Base-by-base conservation (phyloP, 352 stramenopile genomes). In the Pythium myriotylum region DNA sequence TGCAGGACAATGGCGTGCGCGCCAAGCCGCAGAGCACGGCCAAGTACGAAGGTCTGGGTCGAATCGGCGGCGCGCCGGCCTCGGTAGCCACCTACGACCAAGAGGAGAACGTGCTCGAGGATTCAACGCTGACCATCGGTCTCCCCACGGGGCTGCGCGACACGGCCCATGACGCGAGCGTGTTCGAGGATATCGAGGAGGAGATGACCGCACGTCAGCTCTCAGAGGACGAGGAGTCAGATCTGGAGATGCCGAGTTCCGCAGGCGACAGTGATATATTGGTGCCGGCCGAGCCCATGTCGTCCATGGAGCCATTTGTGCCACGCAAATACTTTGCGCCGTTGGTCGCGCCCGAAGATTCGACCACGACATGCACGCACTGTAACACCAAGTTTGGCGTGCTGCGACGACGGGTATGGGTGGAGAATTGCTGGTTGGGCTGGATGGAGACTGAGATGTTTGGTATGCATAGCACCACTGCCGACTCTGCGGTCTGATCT, bases 301-400 rank as follows among this genome's bases (percentile, higher is more conserved):
- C 50, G 39, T 51, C 52, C 9, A 63, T 62, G 57, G 58, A 67
- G 41, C 51, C 65, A 20, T 67, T 67, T 47, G 42, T 54, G 26
- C 51, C 64, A 3, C 37, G 70, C 4, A 79, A 74, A 26, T 89
- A 79, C 52, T 92, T 88, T 65, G 75, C 79, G 13, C 81, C 79
- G 32, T 65, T 80, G 27, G 66, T 90, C 29, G 77, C 79, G 22
- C 60, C 68, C 3, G 76, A 83, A 19, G 77, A 89, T 12, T 60
- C 84, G 8, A 72, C 60, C 3, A 54, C 65, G 7, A 67, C 67
- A 7, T 95, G 86, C 39, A 74, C 68, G 14, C 84, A 92, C 19
- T 95, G 86, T 54, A 60, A 56, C 41, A 81, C 74, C 62, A 86
- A 86, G 33, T 94, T 95, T 68, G 77, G 79, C 23, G 76, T 89